Evolutionary conservation across 495 filamentous ascomycete genomes (phyloP).

Genomic region (Astrocystis sublimbata): DNA sequence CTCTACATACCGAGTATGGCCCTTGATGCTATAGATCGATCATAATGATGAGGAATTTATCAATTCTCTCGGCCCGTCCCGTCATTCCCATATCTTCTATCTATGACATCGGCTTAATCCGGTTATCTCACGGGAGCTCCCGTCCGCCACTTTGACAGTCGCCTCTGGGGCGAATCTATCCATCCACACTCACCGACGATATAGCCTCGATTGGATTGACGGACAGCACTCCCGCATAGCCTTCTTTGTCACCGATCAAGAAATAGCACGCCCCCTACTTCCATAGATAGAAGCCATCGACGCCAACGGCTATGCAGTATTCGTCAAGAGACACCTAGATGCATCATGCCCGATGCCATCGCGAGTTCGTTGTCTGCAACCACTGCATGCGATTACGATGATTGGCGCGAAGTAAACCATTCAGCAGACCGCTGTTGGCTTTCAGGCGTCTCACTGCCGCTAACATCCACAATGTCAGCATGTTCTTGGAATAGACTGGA

Average conservation of each 20-base stretch:
- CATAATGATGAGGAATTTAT: neutral
- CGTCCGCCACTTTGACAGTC: neutral
- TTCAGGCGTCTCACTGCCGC: neutral
- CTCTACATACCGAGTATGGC: neutral
- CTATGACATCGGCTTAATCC: neutral
- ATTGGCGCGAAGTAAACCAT: neutral
- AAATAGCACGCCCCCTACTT: no score
- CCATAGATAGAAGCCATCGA: no score
- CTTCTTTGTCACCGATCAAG: no score
- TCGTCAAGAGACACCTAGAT: neutral
- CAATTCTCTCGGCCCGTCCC: neutral
- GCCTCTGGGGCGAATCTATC: neutral
- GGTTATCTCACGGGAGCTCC: neutral
- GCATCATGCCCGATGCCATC: neutral
- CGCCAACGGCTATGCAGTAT: neutral
- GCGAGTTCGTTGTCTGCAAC: neutral
- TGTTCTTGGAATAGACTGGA: neutral
- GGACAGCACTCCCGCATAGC: no score
- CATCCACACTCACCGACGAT: neutral
- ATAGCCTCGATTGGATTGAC: no score
- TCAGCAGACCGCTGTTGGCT: neutral
- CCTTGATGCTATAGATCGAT: neutral
- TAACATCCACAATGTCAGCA: constrained; percentile 14
- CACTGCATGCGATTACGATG: neutral
- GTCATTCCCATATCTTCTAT: neutral